Conservation (phyloP, 2,329 filamentous ascomycete genomes). For the Xylariaceae sp. region DNA sequence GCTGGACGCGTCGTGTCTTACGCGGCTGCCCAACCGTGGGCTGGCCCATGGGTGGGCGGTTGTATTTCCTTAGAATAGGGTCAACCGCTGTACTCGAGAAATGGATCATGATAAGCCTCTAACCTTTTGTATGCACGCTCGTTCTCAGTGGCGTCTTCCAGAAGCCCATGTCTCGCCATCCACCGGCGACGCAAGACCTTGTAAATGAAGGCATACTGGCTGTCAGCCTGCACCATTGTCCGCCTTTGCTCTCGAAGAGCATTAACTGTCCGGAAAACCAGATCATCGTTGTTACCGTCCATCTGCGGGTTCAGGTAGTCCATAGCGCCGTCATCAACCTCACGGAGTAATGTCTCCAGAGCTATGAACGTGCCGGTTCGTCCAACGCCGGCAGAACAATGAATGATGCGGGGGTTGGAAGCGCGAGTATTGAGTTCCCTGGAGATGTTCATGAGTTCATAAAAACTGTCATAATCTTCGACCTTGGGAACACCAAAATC, state of each 20-base stretch:
- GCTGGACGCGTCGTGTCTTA: conserved; percentile 6
- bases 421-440: conserved; percentile 49
- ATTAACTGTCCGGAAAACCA: conserved; percentile 75
- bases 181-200: conserved; percentile 72
- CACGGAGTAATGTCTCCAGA: conserved; percentile 82
- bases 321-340: conserved; percentile 70
- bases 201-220: conserved; percentile 84
- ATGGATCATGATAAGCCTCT: conserved; percentile 41
- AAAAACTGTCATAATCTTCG: conserved; percentile 60
- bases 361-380: conserved; percentile 94
- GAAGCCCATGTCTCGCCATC: conserved; percentile 55
- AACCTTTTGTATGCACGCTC: conserved; percentile 48
- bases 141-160: conserved; percentile 29
- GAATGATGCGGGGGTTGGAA: conserved; percentile 71
- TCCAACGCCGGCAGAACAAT: conserved; percentile 89
- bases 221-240: conserved; percentile 90
- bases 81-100: conserved; percentile 31
- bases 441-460: conserved; percentile 64
- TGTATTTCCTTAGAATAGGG: conserved; percentile 15
- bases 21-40: conserved; percentile 12
- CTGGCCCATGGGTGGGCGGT: not conserved
- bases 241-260: conserved; percentile 77
- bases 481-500: conserved; percentile 78
- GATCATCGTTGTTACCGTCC: conserved; percentile 44
- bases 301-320: conserved; percentile 37